These are phyloP conservation scores for Eucalyptus regnans DNA, from an alignment of 345 rosid species.

Conservation along the genomic window DNA sequence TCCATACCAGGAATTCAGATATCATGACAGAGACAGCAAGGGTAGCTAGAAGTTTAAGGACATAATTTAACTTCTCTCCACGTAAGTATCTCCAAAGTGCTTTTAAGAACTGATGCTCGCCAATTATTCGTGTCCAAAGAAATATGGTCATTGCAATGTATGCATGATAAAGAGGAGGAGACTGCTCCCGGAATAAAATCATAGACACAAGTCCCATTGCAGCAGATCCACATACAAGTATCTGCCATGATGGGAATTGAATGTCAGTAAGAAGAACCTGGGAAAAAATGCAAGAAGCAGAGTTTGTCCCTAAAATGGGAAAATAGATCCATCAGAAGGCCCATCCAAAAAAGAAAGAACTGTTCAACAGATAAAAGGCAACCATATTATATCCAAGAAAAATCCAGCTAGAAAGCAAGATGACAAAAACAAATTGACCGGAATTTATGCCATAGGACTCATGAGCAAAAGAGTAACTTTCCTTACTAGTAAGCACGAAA, in stretches of 20 bases:
- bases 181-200: conserved; percentile 49
- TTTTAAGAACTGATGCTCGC: conserved; percentile 47
- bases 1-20: conserved; percentile 77
- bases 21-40: conserved; percentile 41
- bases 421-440: not conserved
- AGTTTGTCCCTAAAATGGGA: not conserved
- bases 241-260: conserved; percentile 23
- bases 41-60: conserved; percentile 39
- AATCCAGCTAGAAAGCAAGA: not conserved
- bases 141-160: conserved; percentile 77
- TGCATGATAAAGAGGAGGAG: conserved; percentile 91
- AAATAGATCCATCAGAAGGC: not conserved
- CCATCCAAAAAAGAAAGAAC: not conserved
- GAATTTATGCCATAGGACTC: not conserved
- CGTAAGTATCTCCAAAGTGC: conserved; percentile 50
- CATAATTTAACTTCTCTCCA: conserved; percentile 27
- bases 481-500: not conserved
- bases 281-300: conserved; percentile 1
- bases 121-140: conserved; percentile 72
- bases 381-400: not conserved
- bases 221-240: conserved; percentile 42
- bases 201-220: conserved; percentile 45
- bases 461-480: not conserved
- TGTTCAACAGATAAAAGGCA: not conserved
- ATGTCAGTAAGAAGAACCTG: not conserved